phyloP scores from a whole-genome alignment of 2,329 filamentous ascomycete genomes.

The Endothia cerciana region DNA sequence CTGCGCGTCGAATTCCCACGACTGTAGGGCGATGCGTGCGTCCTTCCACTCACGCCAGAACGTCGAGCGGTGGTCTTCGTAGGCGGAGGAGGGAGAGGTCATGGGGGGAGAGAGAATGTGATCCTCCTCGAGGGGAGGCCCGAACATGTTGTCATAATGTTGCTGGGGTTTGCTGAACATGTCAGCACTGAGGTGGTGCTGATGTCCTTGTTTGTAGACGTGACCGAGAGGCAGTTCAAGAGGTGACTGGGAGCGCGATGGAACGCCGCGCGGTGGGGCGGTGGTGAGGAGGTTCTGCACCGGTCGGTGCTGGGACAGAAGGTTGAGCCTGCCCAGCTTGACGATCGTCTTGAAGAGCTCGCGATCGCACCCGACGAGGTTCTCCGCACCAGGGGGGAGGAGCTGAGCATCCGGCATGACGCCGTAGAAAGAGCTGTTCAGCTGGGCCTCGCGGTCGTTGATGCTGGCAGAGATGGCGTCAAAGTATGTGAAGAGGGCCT shows the following conservation, averaged over 20 bases:
- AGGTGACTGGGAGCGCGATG: constrained; percentile 43
- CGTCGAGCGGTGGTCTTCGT: constrained; percentile 63
- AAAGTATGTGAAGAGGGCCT: constrained; percentile 91
- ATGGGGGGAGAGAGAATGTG: constrained; percentile 51
- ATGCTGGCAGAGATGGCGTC: constrained; percentile 91
- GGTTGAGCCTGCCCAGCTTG: constrained; percentile 80
- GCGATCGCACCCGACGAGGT: constrained; percentile 85
- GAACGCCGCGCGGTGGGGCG: constrained; percentile 31
- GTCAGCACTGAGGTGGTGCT: constrained; percentile 36
- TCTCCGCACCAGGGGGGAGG: constrained; percentile 70
- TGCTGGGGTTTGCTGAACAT: constrained; percentile 34
- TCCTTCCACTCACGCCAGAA: constrained; percentile 91
- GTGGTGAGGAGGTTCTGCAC: constrained; percentile 47
- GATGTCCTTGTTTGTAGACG: constrained; percentile 45
- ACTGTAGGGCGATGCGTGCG: constrained; percentile 73
- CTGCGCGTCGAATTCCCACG: constrained; percentile 74
- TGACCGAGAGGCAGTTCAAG: constrained; percentile 48
- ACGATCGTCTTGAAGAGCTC: constrained; percentile 85
- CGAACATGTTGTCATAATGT: constrained; percentile 70
- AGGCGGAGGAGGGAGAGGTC: constrained; percentile 47
- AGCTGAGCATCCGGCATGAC: constrained; percentile 51
- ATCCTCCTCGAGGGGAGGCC: constrained; percentile 58
- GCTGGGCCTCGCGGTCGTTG: constrained; percentile 87
- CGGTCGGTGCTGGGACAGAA: constrained; percentile 73
- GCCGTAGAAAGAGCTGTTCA: constrained; percentile 69